Evolutionary conservation across 2,329 filamentous ascomycete species (phyloP).

Genomic region (Pyrenophora graminea): DNA sequence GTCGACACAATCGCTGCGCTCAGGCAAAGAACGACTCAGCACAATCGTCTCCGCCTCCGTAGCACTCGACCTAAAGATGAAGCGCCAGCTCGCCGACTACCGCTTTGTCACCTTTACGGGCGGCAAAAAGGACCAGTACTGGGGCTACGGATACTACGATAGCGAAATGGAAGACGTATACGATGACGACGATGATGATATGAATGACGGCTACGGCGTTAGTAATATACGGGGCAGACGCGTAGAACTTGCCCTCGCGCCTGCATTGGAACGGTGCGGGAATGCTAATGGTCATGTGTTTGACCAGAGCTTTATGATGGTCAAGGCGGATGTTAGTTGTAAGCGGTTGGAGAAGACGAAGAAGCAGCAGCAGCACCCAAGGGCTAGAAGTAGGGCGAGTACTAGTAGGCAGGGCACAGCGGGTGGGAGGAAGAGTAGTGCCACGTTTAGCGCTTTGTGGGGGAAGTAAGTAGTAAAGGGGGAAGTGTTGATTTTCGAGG

Average conservation of each 20-base stretch:
- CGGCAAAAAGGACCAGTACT: slow-evolving; percentile 38
- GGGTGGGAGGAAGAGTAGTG: slow-evolving; percentile 9
- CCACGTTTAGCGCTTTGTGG: slow-evolving; percentile 17
- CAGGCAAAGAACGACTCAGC: slow-evolving; percentile 39
- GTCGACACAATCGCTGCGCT: slow-evolving; percentile 33
- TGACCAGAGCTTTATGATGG: slow-evolving; percentile 44
- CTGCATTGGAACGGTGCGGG: slow-evolving; percentile 45
- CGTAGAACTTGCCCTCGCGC: slow-evolving; percentile 44
- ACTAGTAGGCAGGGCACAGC: slow-evolving; percentile 8
- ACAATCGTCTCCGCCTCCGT: slow-evolving; percentile 44
- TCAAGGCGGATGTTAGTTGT: slow-evolving; percentile 46
- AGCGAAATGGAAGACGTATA: slow-evolving; percentile 46
- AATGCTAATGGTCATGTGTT: slow-evolving; percentile 46
- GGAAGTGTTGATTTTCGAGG: no score
- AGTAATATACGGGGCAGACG: slow-evolving; percentile 23
- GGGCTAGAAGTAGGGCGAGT: slow-evolving; percentile 15
- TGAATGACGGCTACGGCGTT: slow-evolving; percentile 15
- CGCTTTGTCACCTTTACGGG: slow-evolving; percentile 45
- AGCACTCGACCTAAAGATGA: slow-evolving; percentile 46
- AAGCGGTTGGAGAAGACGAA: slow-evolving; percentile 30
- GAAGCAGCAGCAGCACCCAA: slow-evolving; percentile 19
- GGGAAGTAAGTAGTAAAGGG: slow-evolving; percentile 3
- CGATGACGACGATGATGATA: slow-evolving; percentile 30
- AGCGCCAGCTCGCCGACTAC: slow-evolving; percentile 43
- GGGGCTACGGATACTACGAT: slow-evolving; percentile 44